Percentiles rank a stretch among this genome's conserved stretches.
phyloP scores from a whole-genome alignment of 2,329 filamentous ascomycete species.

The Colletotrichum coccodes region DNA sequence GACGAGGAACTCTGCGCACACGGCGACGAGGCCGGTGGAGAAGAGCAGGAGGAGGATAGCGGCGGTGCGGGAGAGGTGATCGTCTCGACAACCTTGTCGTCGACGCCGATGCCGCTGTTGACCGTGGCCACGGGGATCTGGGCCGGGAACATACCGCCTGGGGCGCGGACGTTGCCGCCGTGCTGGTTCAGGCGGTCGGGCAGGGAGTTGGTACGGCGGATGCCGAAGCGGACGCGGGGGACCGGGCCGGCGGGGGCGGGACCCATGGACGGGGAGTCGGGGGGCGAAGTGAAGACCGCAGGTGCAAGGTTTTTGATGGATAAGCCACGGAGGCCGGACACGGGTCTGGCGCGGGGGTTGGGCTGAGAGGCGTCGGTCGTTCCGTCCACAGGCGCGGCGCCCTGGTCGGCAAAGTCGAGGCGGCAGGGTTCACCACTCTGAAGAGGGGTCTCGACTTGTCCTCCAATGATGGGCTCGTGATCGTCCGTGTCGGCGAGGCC shows the following conservation, averaged over 20 bases:
- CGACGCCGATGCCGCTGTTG: conserved; percentile 38
- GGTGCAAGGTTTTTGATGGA: conserved; percentile 77
- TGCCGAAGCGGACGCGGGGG: conserved; percentile 69
- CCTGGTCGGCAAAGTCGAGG: conserved; percentile 65
- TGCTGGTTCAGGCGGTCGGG: conserved; percentile 71
- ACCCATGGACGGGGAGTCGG: conserved; percentile 32
- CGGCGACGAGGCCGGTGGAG: conserved; percentile 72
- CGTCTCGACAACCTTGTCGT: conserved; percentile 44
- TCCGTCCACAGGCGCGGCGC: conserved; percentile 41
- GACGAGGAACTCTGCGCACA: conserved; percentile 78
- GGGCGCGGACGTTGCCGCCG: conserved; percentile 49
- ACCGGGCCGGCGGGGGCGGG: conserved; percentile 51
- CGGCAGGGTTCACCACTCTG: conserved; percentile 59
- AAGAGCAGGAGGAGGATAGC: conserved; percentile 71
- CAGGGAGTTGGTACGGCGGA: conserved; percentile 79
- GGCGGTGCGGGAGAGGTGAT: conserved; percentile 63
- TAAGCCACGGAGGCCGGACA: conserved; percentile 66
- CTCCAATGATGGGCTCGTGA: conserved; percentile 45
- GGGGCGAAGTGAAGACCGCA: conserved; percentile 68
- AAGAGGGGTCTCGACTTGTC: conserved; percentile 38
- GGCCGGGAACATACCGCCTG: conserved; percentile 61
- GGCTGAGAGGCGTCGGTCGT: conserved; percentile 36
- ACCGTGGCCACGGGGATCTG: conserved; percentile 53
- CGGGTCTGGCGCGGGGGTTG: conserved; percentile 51
- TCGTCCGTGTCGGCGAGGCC: conserved; percentile 40